Evolutionary conservation across 164 flowering plant genomes (phyloP).

Genomic region (Stephania yunnanensis): DNA sequence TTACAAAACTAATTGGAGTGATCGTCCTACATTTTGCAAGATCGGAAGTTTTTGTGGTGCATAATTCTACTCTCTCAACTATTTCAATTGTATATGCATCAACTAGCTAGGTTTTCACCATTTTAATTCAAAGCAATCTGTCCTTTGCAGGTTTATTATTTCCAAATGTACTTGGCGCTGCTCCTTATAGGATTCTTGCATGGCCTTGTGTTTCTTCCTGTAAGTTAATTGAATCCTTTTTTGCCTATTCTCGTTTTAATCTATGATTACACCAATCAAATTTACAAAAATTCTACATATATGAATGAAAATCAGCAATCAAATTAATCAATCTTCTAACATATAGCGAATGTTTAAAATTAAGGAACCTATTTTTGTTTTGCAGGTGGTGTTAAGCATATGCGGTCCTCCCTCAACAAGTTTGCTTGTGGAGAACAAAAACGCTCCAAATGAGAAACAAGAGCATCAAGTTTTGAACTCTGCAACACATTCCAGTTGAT

Average conservation of each 20-base stretch:
- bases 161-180: conserved; percentile 88
- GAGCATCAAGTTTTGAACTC: conserved; percentile 11
- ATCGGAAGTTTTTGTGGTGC: conserved; percentile 94
- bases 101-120: too few relatives aligned
- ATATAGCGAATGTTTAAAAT: neutral
- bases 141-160: conserved; percentile 83
- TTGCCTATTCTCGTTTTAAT: neutral
- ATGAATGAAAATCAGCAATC: neutral
- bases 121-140: neutral
- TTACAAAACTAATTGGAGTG: conserved; percentile 93
- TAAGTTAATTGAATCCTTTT: conserved; percentile 30
- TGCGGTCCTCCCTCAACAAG: conserved; percentile 71
- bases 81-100: neutral
- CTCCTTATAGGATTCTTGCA: conserved; percentile 86
- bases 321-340: neutral
- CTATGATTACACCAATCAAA: neutral
- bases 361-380: neutral
- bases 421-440: conserved; percentile 2
- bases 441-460: conserved; percentile 6
- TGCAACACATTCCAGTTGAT: conserved; percentile 4
- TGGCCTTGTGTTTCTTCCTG: conserved; percentile 85
- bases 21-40: conserved; percentile 75
- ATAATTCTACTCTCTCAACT: neutral
- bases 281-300: neutral
- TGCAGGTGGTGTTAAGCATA: conserved; percentile 70